Conservation (phyloP, 78 protist species). For the Dictyostelium brefeldianum region DNA sequence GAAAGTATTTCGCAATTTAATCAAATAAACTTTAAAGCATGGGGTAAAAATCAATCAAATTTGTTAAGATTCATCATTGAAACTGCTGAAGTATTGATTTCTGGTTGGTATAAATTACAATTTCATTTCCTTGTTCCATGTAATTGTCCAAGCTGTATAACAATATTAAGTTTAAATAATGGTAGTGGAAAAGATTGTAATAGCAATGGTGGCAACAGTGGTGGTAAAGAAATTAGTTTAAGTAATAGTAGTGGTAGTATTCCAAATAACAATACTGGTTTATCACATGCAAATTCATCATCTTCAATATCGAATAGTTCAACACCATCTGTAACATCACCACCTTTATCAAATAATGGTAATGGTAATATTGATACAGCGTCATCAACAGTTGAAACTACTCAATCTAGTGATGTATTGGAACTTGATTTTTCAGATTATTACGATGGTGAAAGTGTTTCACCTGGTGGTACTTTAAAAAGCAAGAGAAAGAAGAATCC, state of each 20-base stretch:
- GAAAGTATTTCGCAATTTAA: neutral
- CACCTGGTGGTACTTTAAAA: conserved; percentile 78
- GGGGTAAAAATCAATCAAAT: conserved; percentile 57
- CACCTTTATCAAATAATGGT: neutral
- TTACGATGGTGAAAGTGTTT: conserved; percentile 48
- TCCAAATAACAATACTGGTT: neutral
- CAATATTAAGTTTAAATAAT: neutral
- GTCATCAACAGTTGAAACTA: neutral
- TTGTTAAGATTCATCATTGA: conserved; percentile 62
- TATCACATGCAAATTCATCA: neutral
- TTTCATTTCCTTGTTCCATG: conserved; percentile 72
- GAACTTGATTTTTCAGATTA: conserved; percentile 52
- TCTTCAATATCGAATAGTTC: neutral
- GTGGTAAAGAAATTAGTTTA: neutral
- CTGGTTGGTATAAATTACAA: conserved; percentile 75
- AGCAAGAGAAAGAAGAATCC: conserved; percentile 49
- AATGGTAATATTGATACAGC: neutral
- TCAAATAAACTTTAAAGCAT: conserved; percentile 32
- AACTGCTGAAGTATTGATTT: conserved; percentile 54
- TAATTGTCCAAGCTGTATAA: conserved; percentile 44
- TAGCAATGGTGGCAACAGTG: neutral
- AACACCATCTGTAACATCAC: conserved; percentile 27
- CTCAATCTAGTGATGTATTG: neutral
- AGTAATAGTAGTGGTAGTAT: neutral
- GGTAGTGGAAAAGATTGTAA: neutral